Evolutionary conservation across 495 filamentous ascomycete species (phyloP).

Genomic region (Tirmania nivea): DNA sequence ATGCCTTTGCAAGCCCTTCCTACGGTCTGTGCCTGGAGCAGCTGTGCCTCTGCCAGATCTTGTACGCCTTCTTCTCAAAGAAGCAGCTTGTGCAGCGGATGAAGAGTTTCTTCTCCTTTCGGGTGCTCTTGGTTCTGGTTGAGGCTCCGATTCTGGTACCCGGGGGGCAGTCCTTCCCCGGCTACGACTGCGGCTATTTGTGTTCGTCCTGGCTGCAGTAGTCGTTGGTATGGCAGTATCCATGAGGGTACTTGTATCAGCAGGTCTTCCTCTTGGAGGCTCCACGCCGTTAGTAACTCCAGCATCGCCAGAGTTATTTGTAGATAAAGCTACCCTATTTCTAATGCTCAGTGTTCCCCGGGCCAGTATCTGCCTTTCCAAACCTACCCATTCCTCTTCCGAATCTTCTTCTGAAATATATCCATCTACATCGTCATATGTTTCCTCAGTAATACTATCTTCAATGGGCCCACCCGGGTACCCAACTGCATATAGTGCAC

Average conservation of each 20-base stretch:
- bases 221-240: neutral
- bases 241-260: too few relatives aligned
- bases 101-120: neutral
- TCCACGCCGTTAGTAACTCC: too few relatives aligned
- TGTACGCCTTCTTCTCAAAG: neutral
- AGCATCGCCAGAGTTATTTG: too few relatives aligned
- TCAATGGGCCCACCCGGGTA: conserved; percentile 41
- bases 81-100: neutral
- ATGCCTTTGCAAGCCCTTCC: conserved; percentile 12
- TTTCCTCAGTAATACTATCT: conserved; percentile 4
- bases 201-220: neutral
- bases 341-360: neutral
- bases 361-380: neutral
- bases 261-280: too few relatives aligned
- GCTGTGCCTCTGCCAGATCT: neutral
- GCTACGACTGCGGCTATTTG: neutral
- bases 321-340: too few relatives aligned
- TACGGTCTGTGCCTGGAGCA: conserved; percentile 1
- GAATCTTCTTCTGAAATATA: conserved; percentile 2
- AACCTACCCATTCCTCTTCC: neutral
- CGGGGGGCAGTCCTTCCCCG: neutral
- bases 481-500: conserved; percentile 52
- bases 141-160: neutral
- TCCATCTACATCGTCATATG: conserved; percentile 1
- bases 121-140: neutral